Base-by-base conservation (phyloP, 2,329 filamentous ascomycete genomes). In the Alternaria atra region DNA sequence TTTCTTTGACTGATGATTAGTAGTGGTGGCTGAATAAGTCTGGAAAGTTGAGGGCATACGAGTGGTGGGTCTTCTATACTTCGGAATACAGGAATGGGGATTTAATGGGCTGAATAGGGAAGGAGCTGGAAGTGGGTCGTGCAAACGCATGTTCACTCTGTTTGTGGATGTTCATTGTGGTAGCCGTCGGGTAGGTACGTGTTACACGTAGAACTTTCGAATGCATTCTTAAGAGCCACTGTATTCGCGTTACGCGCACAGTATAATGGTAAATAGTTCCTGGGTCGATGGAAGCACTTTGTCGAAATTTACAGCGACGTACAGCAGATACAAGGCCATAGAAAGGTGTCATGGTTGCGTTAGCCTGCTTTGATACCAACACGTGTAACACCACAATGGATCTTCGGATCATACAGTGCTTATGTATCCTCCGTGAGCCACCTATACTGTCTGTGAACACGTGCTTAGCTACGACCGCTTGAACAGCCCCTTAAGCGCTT, bases 111-210 rank as follows among this genome's bases (percentile, higher is more conserved):
- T 6, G 5, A 3, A 32, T n/a, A 27, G 5, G n/a, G 29, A 42
- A 35, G 3, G 2, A n/a, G 29, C 27, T 32, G 29, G 44, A 27
- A 32, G 17, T 6, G 4, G 46, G 46, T 48, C 46, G 32, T 40
- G 42, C 52, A 43, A 34, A 34, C 10, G 44, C 27, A 32, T 56
- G 13, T 51, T 42, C 27, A 27, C 27, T 56, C 34, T 42, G 35
- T 30, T 35, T 51, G 17, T 56, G 27, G 25, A 40, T 40, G 17
- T 40, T 51, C 29, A 15, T 32, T 23, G 52, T 46, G 39, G 20
- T 51, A 56, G 25, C 44, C 44, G 54, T 40, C 44, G 54, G 54
- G 34, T 51, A 39, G 27, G 15, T 23, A 13, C 35, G 30, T 51
- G 32, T 48, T 30, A 40, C 44, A 27, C 35, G 17, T 35, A 12